A percentile compares a stretch with the other conserved stretches of the same genome.
These are phyloP conservation scores for Basipetospora chlamydospora DNA, from an alignment of 2,329 filamentous ascomycete species.

Conservation along the genomic window DNA sequence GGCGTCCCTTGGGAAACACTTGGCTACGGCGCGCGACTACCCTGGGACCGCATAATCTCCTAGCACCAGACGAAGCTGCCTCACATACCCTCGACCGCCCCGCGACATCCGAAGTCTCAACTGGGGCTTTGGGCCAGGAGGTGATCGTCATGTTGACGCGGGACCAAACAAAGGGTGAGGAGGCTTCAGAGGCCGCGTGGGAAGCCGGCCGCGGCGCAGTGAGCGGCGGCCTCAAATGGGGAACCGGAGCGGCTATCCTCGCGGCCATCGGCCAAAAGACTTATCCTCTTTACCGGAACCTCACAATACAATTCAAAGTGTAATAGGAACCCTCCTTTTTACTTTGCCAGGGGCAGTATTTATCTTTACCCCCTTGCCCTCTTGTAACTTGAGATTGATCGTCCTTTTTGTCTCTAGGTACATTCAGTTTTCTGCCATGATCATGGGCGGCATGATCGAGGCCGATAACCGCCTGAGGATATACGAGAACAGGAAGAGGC, in stretches of 20 bases:
- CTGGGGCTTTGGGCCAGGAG: too few species aligned
- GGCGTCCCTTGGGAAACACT: too few species aligned
- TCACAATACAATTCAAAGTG: constrained; percentile 68
- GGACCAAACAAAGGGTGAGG: constrained; percentile 49
- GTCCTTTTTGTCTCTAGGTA: constrained; percentile 43
- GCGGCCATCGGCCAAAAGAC: constrained; percentile 47
- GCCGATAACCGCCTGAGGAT: constrained; percentile 53
- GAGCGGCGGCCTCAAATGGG: constrained; percentile 58
- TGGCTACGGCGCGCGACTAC: too few species aligned
- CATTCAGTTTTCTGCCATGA: constrained; percentile 75
- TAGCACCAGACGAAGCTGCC: too few species aligned
- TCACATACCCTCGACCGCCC: too few species aligned
- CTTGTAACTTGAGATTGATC: background rate
- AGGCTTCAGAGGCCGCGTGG: constrained; percentile 56
- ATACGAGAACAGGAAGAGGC: constrained; percentile 51
- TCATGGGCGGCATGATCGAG: constrained; percentile 63
- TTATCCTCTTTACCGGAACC: constrained; percentile 57
- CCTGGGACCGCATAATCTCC: too few species aligned
- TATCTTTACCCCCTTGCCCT: too few species aligned
- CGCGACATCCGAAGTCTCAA: too few species aligned
- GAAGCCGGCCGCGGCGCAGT: constrained; percentile 54
- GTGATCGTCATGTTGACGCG: too few species aligned
- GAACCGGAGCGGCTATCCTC: constrained; percentile 46
- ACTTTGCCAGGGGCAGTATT: too few species aligned
- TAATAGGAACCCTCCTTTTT: constrained; percentile 23